These are phyloP conservation scores for Boletus insuetus DNA, from an alignment of 768 basidiomycete species.

Conservation along the genomic window DNA sequence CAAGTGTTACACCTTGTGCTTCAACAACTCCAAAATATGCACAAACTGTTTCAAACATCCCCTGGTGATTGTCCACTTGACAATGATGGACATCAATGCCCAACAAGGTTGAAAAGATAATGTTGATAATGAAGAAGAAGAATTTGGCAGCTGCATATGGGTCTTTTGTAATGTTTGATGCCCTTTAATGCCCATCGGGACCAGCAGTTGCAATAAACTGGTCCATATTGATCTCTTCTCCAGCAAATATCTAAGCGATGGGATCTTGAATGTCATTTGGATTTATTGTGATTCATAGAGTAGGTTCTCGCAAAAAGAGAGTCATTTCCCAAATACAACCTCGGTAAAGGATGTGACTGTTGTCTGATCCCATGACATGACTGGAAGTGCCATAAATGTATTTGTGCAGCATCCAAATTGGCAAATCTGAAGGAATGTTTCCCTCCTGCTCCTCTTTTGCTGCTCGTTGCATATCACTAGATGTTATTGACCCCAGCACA, in stretches of 20 bases:
- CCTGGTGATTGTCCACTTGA: neutral
- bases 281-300: neutral
- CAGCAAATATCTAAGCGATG: neutral
- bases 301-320: neutral
- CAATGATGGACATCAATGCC: neutral
- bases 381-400: neutral
- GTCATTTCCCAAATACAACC: neutral
- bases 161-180: neutral
- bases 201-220: neutral
- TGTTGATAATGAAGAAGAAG: neutral
- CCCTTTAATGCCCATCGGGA: neutral
- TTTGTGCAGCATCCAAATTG: neutral
- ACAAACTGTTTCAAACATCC: neutral
- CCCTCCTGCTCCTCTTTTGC: neutral
- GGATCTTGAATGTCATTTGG: neutral
- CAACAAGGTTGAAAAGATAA: neutral
- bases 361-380: neutral
- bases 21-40: neutral
- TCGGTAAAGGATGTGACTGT: neutral
- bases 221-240: neutral
- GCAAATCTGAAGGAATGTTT: neutral
- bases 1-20: too few relatives aligned
- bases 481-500: neutral
- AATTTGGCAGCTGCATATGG: neutral
- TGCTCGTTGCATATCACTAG: neutral